Evolutionary conservation across 1,284 basidiomycete genomes (phyloP).

Genomic region (Papiliotrema fonsecae): DNA sequence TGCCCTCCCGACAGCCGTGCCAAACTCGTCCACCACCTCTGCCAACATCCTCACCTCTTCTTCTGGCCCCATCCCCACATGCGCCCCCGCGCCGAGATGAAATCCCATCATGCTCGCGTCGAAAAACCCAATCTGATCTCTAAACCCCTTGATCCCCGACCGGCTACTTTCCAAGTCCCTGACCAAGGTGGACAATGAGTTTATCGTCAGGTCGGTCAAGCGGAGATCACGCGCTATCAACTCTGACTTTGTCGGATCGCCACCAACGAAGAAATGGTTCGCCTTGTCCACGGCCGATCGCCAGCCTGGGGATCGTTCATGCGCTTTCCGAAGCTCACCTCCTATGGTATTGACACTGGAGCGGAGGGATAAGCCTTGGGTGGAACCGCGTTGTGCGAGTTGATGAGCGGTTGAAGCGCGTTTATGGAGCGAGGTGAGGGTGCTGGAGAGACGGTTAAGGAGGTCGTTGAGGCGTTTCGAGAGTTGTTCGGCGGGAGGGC

Average conservation of each 20-base stretch:
- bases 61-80: slow-evolving; percentile 24
- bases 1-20: slow-evolving; percentile 16
- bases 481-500: slow-evolving; percentile 7
- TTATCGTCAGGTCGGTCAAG: slow-evolving; percentile 27
- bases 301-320: slow-evolving; percentile 33
- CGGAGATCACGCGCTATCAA: slow-evolving; percentile 30
- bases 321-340: slow-evolving; percentile 14
- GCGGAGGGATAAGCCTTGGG: slow-evolving; percentile 13
- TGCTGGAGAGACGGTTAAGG: slow-evolving; percentile 23
- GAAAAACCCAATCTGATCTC: slow-evolving; percentile 37
- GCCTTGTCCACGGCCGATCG: slow-evolving; percentile 23
- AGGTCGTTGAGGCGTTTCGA: slow-evolving; percentile 27
- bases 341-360: slow-evolving; percentile 11
- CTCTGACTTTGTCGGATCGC: slow-evolving; percentile 29
- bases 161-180: slow-evolving; percentile 25
- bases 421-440: slow-evolving; percentile 28
- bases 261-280: slow-evolving; percentile 34
- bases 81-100: slow-evolving; percentile 31
- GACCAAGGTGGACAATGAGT: slow-evolving; percentile 20
- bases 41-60: slow-evolving; percentile 33
- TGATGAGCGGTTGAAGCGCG: slow-evolving; percentile 13
- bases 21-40: slow-evolving; percentile 22
- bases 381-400: slow-evolving; percentile 16
- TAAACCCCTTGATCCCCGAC: slow-evolving; percentile 26
- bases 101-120: slow-evolving; percentile 40